Base-by-base conservation (phyloP, 2,329 filamentous ascomycete genomes). In the Aspergillus unguis region DNA sequence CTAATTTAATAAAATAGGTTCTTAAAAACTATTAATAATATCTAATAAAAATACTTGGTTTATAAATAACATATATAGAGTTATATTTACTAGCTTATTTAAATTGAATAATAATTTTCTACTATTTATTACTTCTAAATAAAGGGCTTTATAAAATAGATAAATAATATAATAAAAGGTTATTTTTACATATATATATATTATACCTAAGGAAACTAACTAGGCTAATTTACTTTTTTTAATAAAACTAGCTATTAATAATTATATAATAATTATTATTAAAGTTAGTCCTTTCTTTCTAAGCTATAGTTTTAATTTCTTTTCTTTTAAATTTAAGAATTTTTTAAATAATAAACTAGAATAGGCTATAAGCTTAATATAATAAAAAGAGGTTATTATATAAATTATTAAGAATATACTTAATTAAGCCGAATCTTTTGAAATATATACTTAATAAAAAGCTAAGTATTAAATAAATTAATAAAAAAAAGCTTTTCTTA, bases 401-500 rank as follows among this genome's bases (percentile, higher is more conserved):
- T 23, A 31, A 6, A 28, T 28, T 2, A 0, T 43, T 8, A 29
- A 43, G 25, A 8, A 43, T 6, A 26, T 10, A 4, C 10, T 28
- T 4, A 5, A 43, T 9, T 43, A n/a, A 26, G 40, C 25, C 2
- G 6, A 43, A 5, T 25, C n/a, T 5, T n/a, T 5, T 0, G 8
- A 28, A 6, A 11, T 17, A 9, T 43, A 28, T 1, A 1, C 27
- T 5, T n/a, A 43, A 29, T 9, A 43, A 1, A 11, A 43, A 1
- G 5, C 2, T 10, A 9, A 43, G 23, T 5, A 10, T 5, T n/a
- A 43, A 40, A 23, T 8, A 2, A 40, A 40, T 9, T 6, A 23
- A 8, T 17, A 8, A 0, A 9, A 8, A 0, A 6, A 5, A 1
- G n/a, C n/a, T 8, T 9, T 23, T 3, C n/a, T 6, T 6, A 25